Evolutionary conservation across 805 yeast species (phyloP).

Genomic region (Saccharomycopsis javanensis): DNA sequence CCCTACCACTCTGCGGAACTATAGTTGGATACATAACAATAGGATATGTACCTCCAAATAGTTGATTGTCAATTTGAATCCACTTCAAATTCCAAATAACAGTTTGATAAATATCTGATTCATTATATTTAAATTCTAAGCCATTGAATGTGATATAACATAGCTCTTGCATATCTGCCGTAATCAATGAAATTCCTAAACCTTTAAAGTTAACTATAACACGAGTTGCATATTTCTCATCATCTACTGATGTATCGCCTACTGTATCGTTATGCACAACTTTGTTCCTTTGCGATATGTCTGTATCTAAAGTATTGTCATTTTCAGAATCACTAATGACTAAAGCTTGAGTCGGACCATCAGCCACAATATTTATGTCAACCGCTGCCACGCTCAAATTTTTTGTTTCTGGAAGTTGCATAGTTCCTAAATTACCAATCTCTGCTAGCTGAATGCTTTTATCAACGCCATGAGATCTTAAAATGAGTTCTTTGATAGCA

Average conservation of each 20-base stretch:
- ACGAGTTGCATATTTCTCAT: constrained; percentile 27
- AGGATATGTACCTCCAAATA: constrained; percentile 82
- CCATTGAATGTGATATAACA: constrained; percentile 80
- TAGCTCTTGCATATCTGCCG: constrained; percentile 60
- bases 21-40: constrained; percentile 84
- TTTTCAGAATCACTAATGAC: constrained; percentile 79
- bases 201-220: constrained; percentile 68
- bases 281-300: constrained; percentile 26
- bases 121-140: constrained; percentile 67
- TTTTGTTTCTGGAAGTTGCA: constrained; percentile 52
- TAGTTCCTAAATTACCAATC: constrained; percentile 84
- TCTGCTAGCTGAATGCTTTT: constrained; percentile 81
- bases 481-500: constrained; percentile 62
- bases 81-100: constrained; percentile 76
- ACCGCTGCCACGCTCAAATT: constrained; percentile 42
- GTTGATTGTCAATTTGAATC: constrained; percentile 90
- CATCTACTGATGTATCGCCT: constrained; percentile 29
- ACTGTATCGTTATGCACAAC: constrained; percentile 40
- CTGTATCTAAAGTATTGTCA: constrained; percentile 61
- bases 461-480: constrained; percentile 64
- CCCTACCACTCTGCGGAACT: constrained; percentile 73
- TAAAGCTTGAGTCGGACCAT: constrained; percentile 88
- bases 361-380: constrained; percentile 88
- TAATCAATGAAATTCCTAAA: constrained; percentile 77
- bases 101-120: constrained; percentile 77